phyloP scores from a whole-genome alignment of 1,139 yeast genomes.

The Diutina scorzettiae region DNA sequence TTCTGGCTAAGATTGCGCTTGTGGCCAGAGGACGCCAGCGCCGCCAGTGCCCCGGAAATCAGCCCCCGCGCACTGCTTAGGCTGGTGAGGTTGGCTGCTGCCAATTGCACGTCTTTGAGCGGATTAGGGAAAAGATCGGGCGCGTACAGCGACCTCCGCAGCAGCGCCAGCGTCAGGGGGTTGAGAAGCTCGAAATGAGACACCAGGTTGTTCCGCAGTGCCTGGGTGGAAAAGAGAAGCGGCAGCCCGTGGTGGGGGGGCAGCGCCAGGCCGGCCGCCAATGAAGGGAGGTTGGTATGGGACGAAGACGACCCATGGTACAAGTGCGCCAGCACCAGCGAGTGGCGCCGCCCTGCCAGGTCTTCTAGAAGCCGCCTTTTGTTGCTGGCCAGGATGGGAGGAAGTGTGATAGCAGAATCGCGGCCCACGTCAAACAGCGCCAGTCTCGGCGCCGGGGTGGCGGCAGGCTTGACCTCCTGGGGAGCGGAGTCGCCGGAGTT shows the following conservation, averaged over 20 bases:
- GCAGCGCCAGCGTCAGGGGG: conserved; percentile 13
- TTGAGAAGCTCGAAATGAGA: conserved; percentile 22
- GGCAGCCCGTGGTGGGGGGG: conserved; percentile 11
- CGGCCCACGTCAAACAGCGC: conserved; percentile 3
- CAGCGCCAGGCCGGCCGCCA: conserved; percentile 17
- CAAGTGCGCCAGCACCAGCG: conserved; percentile 5
- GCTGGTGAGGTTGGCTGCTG: conserved; percentile 3
- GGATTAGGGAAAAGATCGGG: conserved; percentile 34
- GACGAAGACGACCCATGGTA: background rate
- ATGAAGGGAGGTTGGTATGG: background rate
- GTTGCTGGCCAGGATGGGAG: conserved; percentile 4
- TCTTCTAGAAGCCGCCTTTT: conserved; percentile 4
- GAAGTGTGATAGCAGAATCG: conserved; percentile 1
- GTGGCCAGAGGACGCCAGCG: conserved; percentile 1
- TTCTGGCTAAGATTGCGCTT: conserved; percentile 1
- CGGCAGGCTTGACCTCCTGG: conserved; percentile 4
- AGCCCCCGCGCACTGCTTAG: background rate
- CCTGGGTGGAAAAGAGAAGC: conserved; percentile 5
- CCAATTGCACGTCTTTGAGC: conserved; percentile 7
- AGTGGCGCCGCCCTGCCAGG: conserved; percentile 6
- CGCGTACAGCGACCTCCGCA: conserved; percentile 25
- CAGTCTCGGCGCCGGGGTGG: conserved; percentile 8
- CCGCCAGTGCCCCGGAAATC: conserved; percentile 4
- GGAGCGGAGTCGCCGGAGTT: conserved; percentile 6
- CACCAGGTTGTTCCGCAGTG: conserved; percentile 23